Percentiles rank a stretch among this genome's conserved stretches.
phyloP scores from a whole-genome alignment of 2,329 filamentous ascomycete genomes.

The Teratosphaeria nubilosa region DNA sequence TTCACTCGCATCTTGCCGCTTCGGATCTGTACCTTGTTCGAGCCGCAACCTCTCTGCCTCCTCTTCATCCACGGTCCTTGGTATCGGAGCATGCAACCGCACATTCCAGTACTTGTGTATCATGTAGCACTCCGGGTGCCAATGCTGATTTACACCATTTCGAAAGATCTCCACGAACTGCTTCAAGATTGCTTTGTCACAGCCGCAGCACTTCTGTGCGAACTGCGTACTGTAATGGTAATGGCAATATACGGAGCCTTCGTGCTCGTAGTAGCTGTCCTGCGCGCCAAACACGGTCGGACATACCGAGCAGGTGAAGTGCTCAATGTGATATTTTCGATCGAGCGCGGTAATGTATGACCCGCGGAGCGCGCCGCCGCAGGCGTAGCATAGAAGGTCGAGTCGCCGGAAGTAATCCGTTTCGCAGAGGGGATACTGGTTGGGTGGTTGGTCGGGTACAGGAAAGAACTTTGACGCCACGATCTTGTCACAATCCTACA shows the following conservation, averaged over 20 bases:
- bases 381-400: conserved; percentile 82
- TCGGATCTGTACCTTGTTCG: conserved; percentile 19
- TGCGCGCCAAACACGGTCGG: conserved; percentile 96
- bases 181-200: conserved; percentile 92
- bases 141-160: conserved; percentile 96
- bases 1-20: conserved; percentile 49
- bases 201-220: conserved; percentile 91
- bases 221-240: conserved; percentile 98
- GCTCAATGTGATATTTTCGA: conserved; percentile 96
- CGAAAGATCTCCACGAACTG: conserved; percentile 98
- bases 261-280: conserved; percentile 98
- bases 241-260: conserved; percentile 92
- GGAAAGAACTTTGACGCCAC: conserved; percentile 99
- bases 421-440: conserved; percentile 92
- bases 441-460: conserved; percentile 78
- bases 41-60: conserved; percentile 15
- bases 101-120: conserved; percentile 99
- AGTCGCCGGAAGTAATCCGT: conserved; percentile 94
- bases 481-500: conserved; percentile 90
- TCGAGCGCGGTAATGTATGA: conserved; percentile 98
- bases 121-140: conserved; percentile 99
- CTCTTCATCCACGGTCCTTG: conserved; percentile 28
- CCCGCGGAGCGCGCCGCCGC: conserved; percentile 81
- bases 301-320: conserved; percentile 96
- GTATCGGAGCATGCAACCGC: conserved; percentile 47